Conservation (phyloP, 768 basidiomycete species). For the Daedaleopsis nitida region DNA sequence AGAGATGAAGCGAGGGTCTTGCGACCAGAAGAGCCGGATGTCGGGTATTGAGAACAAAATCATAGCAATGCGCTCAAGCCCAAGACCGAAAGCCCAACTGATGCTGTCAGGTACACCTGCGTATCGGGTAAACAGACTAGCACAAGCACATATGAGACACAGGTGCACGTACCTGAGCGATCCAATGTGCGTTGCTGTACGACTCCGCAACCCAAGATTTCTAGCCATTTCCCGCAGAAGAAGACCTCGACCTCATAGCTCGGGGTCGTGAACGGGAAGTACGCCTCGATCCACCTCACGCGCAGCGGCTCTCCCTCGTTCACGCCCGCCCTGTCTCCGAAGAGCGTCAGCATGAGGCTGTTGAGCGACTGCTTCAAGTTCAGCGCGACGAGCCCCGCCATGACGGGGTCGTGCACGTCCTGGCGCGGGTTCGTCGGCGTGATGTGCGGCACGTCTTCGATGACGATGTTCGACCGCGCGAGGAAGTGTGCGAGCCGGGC, state of each 20-base stretch:
- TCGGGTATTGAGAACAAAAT: slow-evolving; percentile 96
- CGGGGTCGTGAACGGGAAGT: slow-evolving; percentile 97
- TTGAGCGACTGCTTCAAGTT: slow-evolving; percentile 93
- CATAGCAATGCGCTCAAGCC: slow-evolving; percentile 97
- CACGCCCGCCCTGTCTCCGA: slow-evolving; percentile 59
- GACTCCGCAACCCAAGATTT: slow-evolving; percentile 93
- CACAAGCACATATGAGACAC: neutral
- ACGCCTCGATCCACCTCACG: slow-evolving; percentile 97
- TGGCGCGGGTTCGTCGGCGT: slow-evolving; percentile 82
- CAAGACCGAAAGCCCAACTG: slow-evolving; percentile 98
- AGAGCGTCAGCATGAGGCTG: slow-evolving; percentile 78
- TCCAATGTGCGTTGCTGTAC: slow-evolving; percentile 87
- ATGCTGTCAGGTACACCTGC: slow-evolving; percentile 79
- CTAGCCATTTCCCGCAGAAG: slow-evolving; percentile 95
- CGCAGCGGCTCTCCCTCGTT: slow-evolving; percentile 69
- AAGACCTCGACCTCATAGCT: slow-evolving; percentile 98
- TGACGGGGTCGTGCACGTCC: slow-evolving; percentile 67
- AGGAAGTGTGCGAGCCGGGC: slow-evolving; percentile 59
- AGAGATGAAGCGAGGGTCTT: slow-evolving; percentile 80
- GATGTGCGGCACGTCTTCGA: slow-evolving; percentile 82
- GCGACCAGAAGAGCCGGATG: slow-evolving; percentile 97
- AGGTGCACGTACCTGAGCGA: slow-evolving; percentile 67
- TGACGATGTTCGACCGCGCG: slow-evolving; percentile 73
- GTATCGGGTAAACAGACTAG: neutral
- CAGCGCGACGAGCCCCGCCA: slow-evolving; percentile 72